Evolutionary conservation across 805 yeast genomes (phyloP).

Genomic region (Candida orba): DNA sequence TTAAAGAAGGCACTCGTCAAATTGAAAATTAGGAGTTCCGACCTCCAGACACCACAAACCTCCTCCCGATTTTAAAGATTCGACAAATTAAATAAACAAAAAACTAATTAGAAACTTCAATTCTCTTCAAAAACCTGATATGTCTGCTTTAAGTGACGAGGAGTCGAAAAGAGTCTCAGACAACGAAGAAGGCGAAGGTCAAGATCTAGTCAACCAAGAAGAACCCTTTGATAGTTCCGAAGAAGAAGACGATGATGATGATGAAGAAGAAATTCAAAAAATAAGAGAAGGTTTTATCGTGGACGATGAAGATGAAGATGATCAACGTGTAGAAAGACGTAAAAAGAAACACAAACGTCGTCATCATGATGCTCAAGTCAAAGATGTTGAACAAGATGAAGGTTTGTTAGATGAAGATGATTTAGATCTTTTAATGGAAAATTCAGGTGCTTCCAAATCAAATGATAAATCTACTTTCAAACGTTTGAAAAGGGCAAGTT

Average conservation of each 20-base stretch:
- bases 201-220: conserved; percentile 27
- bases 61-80: too few relatives aligned
- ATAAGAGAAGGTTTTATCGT: conserved; percentile 91
- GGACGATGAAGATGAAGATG: conserved; percentile 71
- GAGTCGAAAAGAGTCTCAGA: conserved; percentile 20
- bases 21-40: too few relatives aligned
- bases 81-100: too few relatives aligned
- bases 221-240: conserved; percentile 64
- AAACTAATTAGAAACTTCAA: background rate
- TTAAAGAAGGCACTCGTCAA: too few relatives aligned
- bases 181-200: conserved; percentile 32
- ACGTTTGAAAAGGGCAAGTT: conserved; percentile 73
- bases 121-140: background rate
- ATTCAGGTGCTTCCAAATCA: conserved; percentile 56
- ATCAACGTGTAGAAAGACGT: conserved; percentile 29
- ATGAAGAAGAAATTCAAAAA: conserved; percentile 79
- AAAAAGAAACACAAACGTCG: conserved; percentile 31
- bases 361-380: conserved; percentile 25
- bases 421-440: conserved; percentile 83
- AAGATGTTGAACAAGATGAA: conserved; percentile 35
- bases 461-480: conserved; percentile 39
- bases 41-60: too few relatives aligned
- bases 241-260: conserved; percentile 88
- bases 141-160: conserved; percentile 19
- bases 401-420: conserved; percentile 92